Percentiles rank a stretch among this genome's conserved stretches.
Conservation (phyloP, 352 stramenopile genomes). For the Phytophthora hybrid region DNA sequence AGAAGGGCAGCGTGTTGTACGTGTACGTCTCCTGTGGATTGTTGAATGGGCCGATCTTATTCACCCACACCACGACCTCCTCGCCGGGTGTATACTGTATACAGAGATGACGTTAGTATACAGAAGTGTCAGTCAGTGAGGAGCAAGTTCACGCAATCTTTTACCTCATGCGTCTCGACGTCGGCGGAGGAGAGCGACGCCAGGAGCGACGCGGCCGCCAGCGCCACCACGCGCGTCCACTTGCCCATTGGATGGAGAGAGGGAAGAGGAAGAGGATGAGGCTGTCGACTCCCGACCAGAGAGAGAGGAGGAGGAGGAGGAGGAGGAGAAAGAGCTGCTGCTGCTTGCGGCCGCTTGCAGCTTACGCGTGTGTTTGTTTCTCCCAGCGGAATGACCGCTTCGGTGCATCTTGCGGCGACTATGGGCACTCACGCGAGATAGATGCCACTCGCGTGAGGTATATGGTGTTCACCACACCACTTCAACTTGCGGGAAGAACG, state of each 20-base stretch:
- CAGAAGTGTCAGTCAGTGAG: too few species aligned
- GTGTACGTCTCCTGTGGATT: conserved; percentile 99
- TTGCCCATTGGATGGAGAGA: conserved; percentile 32
- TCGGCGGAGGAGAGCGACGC: conserved; percentile 36
- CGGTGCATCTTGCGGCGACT: conserved; percentile 3
- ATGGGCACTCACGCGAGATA: neutral
- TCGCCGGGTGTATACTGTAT: conserved; percentile 74
- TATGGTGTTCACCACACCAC: neutral
- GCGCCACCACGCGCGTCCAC: conserved; percentile 30
- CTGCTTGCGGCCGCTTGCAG: neutral
- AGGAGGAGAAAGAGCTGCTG: neutral
- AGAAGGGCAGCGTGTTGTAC: conserved; percentile 99
- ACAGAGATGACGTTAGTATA: neutral
- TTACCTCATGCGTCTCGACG: conserved; percentile 70
- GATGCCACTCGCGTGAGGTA: neutral
- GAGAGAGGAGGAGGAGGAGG: neutral
- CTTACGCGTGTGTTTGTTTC: neutral
- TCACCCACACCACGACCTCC: conserved; percentile 95
- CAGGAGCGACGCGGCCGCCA: conserved; percentile 30
- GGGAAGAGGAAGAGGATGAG: neutral
- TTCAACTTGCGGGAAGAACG: neutral
- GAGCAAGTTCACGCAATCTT: neutral
- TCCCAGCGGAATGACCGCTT: neutral
- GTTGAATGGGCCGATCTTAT: conserved; percentile 98
- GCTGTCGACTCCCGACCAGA: neutral